Base-by-base conservation (phyloP, 345 rosid species). In the Anastatica hierochuntica region DNA sequence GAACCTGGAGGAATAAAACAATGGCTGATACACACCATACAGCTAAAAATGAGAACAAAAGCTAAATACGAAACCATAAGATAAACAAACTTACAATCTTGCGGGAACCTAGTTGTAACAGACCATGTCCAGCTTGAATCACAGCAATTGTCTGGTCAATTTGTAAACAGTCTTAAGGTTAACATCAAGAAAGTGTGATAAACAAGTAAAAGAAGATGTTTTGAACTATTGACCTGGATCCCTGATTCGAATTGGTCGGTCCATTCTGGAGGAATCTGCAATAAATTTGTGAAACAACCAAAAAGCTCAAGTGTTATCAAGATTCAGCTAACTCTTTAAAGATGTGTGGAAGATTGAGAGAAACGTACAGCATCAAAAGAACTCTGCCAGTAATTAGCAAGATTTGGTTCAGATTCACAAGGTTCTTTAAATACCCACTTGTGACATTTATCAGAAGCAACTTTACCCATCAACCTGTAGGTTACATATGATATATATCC, bases 361-460 rank as follows among this genome's bases (percentile, higher is more conserved):
- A 8, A 33, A 53, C 81, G n/a, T 80, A 87, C 98, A 66, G 98
- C 94, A 78, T 92, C 98, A 53, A 88, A 92, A 57, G 98, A 92
- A 68, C 98, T 92, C 66, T 88, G 98, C 98, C 98, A 92, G 73
- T 92, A 85, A 74, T 85, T 92, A 63, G 96, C 74, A 69, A 83
- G 77, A 67, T 80, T 88, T n/a, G 90, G 81, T 79, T 92, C 98
- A 67, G 79, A 83, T 70, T 92, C 98, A 31, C 86, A 72, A 41
- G 96, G 96, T 67, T 92, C 96, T 70, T 88, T 92, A 81, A 88
- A 92, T 11, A 92, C 98, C 98, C 98, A 92, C 59, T 92, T 92
- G 74, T 88, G 98, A 58, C 98, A 92, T 79, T 90, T 92, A 78
- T 92, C 98, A 26, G 98, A 88, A 51, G 98, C 98, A 74, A 92